These are phyloP conservation scores for Tolypocladium amazonense DNA, from an alignment of 2,329 filamentous ascomycete genomes.

Conservation along the genomic window DNA sequence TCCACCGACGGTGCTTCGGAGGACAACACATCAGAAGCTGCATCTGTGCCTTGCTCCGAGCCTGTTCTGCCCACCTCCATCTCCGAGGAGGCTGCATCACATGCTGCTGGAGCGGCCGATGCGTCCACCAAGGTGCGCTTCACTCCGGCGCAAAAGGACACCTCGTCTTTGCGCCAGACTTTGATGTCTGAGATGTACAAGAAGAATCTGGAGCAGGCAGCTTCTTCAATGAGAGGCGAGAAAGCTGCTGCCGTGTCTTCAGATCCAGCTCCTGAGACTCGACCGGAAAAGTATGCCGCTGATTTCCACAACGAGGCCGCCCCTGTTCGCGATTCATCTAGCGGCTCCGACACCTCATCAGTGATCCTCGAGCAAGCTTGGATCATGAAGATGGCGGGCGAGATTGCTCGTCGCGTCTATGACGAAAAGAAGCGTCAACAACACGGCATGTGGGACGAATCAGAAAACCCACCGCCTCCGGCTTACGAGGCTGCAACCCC, in stretches of 20 bases:
- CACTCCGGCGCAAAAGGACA: constrained; percentile 10
- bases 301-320: constrained; percentile 18
- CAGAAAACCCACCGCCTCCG: constrained; percentile 48
- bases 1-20: constrained; percentile 39
- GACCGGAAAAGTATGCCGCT: constrained; percentile 11
- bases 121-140: constrained; percentile 32
- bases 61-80: constrained; percentile 45
- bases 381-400: constrained; percentile 88
- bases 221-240: constrained; percentile 10
- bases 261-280: not conserved
- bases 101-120: constrained; percentile 19
- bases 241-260: constrained; percentile 6
- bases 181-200: constrained; percentile 13
- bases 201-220: constrained; percentile 12
- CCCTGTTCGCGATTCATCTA: constrained; percentile 17
- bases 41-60: constrained; percentile 51
- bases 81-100: constrained; percentile 48
- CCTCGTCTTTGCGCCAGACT: constrained; percentile 8
- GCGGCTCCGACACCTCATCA: constrained; percentile 37
- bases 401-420: constrained; percentile 79
- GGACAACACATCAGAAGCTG: constrained; percentile 40
- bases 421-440: constrained; percentile 60
- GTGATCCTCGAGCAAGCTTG: constrained; percentile 70
- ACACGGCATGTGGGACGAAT: constrained; percentile 31
- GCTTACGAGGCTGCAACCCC: constrained; percentile 45